phyloP scores from a whole-genome alignment of 805 yeast species.

The Ogataea glucozyma region DNA sequence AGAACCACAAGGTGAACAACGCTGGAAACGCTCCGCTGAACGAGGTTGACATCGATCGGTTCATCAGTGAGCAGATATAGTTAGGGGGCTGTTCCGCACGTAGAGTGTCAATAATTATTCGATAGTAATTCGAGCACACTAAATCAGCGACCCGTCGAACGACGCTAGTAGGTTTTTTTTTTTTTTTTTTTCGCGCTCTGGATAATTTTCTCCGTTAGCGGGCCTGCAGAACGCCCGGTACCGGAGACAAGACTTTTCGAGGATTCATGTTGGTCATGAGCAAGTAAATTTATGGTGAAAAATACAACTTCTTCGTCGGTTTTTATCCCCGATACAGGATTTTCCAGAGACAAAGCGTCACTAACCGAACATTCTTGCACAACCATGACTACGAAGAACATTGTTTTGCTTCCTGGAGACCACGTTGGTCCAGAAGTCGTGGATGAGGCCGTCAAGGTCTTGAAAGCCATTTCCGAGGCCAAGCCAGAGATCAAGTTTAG shows the following conservation, averaged over 20 bases:
- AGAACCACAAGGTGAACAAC: constrained; percentile 49
- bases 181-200: neutral
- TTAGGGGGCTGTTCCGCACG: no score
- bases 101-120: no score
- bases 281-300: no score
- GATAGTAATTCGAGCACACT: no score
- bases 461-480: constrained; percentile 69
- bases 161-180: neutral
- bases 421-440: constrained; percentile 93
- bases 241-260: no score
- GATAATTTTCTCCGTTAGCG: neutral
- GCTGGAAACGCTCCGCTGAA: constrained; percentile 64
- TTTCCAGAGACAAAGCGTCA: neutral
- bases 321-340: neutral
- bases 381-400: constrained; percentile 49
- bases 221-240: neutral
- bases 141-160: constrained; percentile 4
- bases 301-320: no score
- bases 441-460: constrained; percentile 88
- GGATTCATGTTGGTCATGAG: no score
- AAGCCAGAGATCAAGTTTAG: constrained; percentile 64
- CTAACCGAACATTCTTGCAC: no score
- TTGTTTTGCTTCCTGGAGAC: constrained; percentile 93
- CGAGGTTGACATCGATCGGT: constrained; percentile 72
- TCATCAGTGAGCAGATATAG: constrained; percentile 65